Percentiles rank a stretch among this genome's conserved stretches.
Evolutionary conservation across 2,329 filamentous ascomycete species (phyloP).

Genomic region (Hymenoscyphus salicellus): DNA sequence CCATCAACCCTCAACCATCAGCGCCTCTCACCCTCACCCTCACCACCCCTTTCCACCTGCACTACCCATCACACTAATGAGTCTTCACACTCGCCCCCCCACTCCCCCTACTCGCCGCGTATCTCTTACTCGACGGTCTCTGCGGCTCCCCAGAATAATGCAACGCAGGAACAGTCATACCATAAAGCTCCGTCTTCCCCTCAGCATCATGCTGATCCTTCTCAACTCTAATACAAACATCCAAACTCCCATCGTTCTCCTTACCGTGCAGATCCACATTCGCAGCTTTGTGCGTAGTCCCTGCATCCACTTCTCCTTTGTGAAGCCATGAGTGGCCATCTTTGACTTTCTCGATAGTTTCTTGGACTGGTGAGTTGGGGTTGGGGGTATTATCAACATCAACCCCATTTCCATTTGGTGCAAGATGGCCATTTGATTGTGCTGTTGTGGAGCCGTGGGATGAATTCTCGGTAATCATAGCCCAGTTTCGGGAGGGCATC

Average conservation of each 20-base stretch:
- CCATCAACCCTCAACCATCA: too few relatives aligned
- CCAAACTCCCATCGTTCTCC: conserved; percentile 61
- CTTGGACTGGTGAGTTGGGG: background rate
- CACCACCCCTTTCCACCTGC: too few relatives aligned
- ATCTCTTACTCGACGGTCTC: conserved; percentile 20
- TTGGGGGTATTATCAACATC: background rate
- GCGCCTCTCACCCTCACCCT: too few relatives aligned
- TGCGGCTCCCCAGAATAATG: conserved; percentile 25
- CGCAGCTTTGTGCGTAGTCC: conserved; percentile 74
- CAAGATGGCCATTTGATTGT: conserved; percentile 39
- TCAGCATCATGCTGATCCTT: conserved; percentile 77
- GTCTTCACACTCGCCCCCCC: background rate
- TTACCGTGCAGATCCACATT: conserved; percentile 51
- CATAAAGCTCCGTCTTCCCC: conserved; percentile 78
- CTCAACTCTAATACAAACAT: conserved; percentile 84
- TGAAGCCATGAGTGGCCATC: conserved; percentile 72
- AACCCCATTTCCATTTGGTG: conserved; percentile 8
- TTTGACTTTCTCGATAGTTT: conserved; percentile 40
- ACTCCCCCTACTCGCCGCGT: conserved; percentile 11
- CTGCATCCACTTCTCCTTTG: conserved; percentile 72
- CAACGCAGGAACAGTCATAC: conserved; percentile 70
- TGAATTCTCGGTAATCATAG: conserved; percentile 78
- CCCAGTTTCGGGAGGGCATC: conserved; percentile 91
- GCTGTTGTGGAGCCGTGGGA: conserved; percentile 51
- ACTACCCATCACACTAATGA: background rate